These are phyloP conservation scores for Mycena sp. DNA, from an alignment of 1,284 basidiomycete species.

Conservation along the genomic window DNA sequence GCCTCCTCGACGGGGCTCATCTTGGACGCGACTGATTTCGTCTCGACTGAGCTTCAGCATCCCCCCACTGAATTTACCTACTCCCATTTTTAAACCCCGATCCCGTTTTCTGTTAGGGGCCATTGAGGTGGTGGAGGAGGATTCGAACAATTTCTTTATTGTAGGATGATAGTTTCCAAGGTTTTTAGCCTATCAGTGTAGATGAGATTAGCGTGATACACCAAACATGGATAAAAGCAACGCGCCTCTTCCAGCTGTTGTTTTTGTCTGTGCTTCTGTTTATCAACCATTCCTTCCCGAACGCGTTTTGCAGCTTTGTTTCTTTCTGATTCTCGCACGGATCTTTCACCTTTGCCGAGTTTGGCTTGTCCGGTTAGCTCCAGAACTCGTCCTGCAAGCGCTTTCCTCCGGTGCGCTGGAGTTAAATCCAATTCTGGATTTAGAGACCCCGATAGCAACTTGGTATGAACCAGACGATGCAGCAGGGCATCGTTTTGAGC, in stretches of 20 bases:
- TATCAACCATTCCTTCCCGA: slow-evolving; percentile 71
- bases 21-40: slow-evolving; percentile 59
- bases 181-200: slow-evolving; percentile 68
- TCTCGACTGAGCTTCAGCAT: slow-evolving; percentile 67
- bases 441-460: slow-evolving; percentile 76
- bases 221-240: slow-evolving; percentile 2
- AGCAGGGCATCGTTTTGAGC: slow-evolving; percentile 78
- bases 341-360: slow-evolving; percentile 75
- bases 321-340: slow-evolving; percentile 65
- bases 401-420: slow-evolving; percentile 73
- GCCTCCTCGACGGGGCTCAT: slow-evolving; percentile 30
- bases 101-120: slow-evolving; percentile 54
- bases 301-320: slow-evolving; percentile 75
- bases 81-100: slow-evolving; percentile 76
- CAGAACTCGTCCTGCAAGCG: slow-evolving; percentile 75
- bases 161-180: slow-evolving; percentile 83
- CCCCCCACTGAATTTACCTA: slow-evolving; percentile 79
- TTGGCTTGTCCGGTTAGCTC: slow-evolving; percentile 73
- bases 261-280: slow-evolving; percentile 63
- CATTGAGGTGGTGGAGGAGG: slow-evolving; percentile 38
- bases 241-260: slow-evolving; percentile 72
- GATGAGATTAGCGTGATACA: slow-evolving; percentile 19
- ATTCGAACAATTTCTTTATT: slow-evolving; percentile 72
- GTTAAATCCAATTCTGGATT: slow-evolving; percentile 67
- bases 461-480: slow-evolving; percentile 80